Percentiles rank a stretch among this genome's conserved stretches.
Evolutionary conservation across 148 eudicot genomes (phyloP).

Genomic region (Rhododendron mucronatum): DNA sequence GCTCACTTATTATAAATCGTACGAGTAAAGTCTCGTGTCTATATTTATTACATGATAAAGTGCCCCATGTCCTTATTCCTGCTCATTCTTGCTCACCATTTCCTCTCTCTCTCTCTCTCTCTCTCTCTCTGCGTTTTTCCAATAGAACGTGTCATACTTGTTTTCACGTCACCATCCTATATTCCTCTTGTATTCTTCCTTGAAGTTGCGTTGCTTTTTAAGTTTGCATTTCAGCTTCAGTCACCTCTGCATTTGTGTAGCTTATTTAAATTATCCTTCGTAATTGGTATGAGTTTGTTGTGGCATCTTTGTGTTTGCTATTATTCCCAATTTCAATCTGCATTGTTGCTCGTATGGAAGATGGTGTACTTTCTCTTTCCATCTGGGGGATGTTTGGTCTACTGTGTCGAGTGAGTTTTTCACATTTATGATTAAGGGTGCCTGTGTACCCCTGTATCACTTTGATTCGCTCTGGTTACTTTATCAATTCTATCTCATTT

Average conservation of each 20-base stretch:
- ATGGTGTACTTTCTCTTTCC: not conserved
- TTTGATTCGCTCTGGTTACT: not conserved
- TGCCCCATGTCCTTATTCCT: not conserved
- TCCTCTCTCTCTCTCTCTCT: not conserved
- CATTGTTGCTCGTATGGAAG: not conserved
- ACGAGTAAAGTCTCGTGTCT: not conserved
- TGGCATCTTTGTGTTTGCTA: not conserved
- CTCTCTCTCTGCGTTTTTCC: not conserved
- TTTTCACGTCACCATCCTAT: not conserved
- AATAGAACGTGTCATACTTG: not conserved
- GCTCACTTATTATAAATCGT: not conserved
- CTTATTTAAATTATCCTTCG: not conserved
- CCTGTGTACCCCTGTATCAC: not conserved
- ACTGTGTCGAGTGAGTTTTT: not conserved
- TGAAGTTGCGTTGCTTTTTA: not conserved
- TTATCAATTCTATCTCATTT: not conserved
- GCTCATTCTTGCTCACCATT: not conserved
- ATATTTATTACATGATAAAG: not conserved
- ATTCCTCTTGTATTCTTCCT: not conserved
- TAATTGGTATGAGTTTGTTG: not conserved
- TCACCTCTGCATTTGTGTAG: not conserved
- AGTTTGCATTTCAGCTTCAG: not conserved
- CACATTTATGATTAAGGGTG: not conserved
- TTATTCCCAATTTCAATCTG: not conserved
- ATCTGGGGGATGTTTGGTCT: not conserved